Conservation (phyloP, 2,329 filamentous ascomycete genomes). For the Claviceps arundinis region DNA sequence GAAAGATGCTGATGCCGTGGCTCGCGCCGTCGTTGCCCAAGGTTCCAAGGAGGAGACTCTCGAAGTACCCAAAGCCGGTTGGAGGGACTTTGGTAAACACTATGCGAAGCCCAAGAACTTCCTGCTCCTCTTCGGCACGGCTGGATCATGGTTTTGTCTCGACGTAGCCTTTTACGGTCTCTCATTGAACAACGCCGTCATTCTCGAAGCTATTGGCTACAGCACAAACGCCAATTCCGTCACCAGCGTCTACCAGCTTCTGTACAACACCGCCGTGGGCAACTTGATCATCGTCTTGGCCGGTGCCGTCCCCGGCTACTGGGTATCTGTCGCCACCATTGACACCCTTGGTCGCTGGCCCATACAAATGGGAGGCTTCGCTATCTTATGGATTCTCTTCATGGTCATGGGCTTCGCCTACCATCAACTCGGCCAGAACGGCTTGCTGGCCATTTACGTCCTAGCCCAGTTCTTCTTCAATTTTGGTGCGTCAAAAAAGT, state of each 20-base stretch:
- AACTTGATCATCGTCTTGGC: conserved; percentile 70
- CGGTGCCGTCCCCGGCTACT: conserved; percentile 70
- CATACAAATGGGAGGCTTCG: conserved; percentile 55
- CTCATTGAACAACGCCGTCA: conserved; percentile 62
- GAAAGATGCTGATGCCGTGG: conserved; percentile 52
- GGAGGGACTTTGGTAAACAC: conserved; percentile 56
- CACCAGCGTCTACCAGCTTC: conserved; percentile 49
- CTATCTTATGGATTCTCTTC: conserved; percentile 47
- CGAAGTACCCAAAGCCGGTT: conserved; percentile 56
- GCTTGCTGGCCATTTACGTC: conserved; percentile 42
- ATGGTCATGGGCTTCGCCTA: conserved; percentile 51
- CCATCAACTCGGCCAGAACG: conserved; percentile 35
- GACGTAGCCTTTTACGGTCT: conserved; percentile 51
- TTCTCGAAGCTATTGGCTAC: conserved; percentile 60
- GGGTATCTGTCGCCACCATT: conserved; percentile 62
- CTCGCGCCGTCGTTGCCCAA: conserved; percentile 41
- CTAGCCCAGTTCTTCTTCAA: conserved; percentile 48
- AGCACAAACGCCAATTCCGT: conserved; percentile 25
- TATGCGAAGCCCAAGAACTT: conserved; percentile 60
- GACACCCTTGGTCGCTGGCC: conserved; percentile 66
- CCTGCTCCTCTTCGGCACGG: conserved; percentile 62
- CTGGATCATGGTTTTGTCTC: conserved; percentile 73
- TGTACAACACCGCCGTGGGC: conserved; percentile 63
- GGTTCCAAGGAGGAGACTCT: conserved; percentile 37
- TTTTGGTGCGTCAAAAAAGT: conserved; percentile 24